Percentiles rank a stretch among this genome's conserved stretches.
Evolutionary conservation across 2,329 filamentous ascomycete species (phyloP).

Genomic region (Diaporthe citrichinensis): DNA sequence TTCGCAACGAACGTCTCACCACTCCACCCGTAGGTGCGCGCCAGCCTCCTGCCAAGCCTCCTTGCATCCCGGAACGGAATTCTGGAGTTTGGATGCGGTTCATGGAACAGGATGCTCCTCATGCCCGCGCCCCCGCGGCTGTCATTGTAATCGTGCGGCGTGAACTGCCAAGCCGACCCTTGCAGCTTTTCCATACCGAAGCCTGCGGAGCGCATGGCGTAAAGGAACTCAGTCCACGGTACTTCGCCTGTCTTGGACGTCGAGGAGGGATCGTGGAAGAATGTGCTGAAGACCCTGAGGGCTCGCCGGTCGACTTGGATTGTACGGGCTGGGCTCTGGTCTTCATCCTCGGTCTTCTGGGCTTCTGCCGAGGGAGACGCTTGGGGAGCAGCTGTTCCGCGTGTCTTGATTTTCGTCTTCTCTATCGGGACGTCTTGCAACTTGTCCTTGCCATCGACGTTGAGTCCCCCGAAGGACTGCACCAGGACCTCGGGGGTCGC

Average conservation of each 20-base stretch:
- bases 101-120: slow-evolving; percentile 10
- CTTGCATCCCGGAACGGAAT: background rate
- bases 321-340: background rate
- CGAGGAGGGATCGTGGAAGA: background rate
- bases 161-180: slow-evolving; percentile 26
- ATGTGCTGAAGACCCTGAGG: background rate
- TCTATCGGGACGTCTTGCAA: accelerated
- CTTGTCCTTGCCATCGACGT: background rate
- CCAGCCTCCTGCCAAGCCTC: slow-evolving; percentile 1
- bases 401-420: slow-evolving; percentile 11
- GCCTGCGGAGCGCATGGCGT: slow-evolving; percentile 12
- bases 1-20: background rate
- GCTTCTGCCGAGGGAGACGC: accelerated
- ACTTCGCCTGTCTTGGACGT: background rate
- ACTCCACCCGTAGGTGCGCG: slow-evolving; percentile 15
- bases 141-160: background rate
- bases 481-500: accelerated
- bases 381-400: background rate
- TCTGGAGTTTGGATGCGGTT: background rate
- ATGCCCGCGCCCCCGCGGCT: background rate
- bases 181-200: slow-evolving; percentile 27
- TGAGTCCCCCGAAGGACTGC: background rate
- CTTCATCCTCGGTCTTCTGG: background rate
- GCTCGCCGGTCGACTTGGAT: slow-evolving; percentile 20
- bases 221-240: background rate